Conservation (phyloP, 2,329 filamentous ascomycete genomes). For the Fusarium sp. region DNA sequence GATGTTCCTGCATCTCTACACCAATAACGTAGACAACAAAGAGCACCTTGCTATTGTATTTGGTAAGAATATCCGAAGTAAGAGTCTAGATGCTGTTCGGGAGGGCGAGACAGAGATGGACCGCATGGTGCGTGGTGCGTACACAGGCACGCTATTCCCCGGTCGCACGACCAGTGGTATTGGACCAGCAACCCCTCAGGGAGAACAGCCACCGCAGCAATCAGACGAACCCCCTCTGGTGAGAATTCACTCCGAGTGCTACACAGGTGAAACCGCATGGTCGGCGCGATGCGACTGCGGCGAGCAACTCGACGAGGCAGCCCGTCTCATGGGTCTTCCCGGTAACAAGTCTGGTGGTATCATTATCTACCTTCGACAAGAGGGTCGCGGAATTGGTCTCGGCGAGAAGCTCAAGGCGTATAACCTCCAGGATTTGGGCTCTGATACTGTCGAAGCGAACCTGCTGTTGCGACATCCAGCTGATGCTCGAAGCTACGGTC, state of each 20-base stretch:
- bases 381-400: conserved; percentile 94
- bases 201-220: conserved; percentile 23
- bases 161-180: conserved; percentile 83
- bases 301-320: conserved; percentile 96
- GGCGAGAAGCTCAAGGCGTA: conserved; percentile 98
- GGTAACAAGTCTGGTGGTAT: conserved; percentile 78
- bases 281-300: conserved; percentile 97
- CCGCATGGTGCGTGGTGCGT: conserved; percentile 94
- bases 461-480: conserved; percentile 90
- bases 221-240: conserved; percentile 74
- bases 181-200: conserved; percentile 51
- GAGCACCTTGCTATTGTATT: conserved; percentile 98
- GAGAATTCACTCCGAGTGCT: conserved; percentile 97
- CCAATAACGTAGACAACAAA: conserved; percentile 92
- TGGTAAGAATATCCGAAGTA: conserved; percentile 83
- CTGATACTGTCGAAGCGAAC: conserved; percentile 98
- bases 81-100: conserved; percentile 76
- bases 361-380: conserved; percentile 95
- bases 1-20: conserved; percentile 97
- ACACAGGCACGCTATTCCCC: conserved; percentile 87
- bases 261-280: conserved; percentile 98
- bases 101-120: conserved; percentile 88
- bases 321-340: conserved; percentile 87
- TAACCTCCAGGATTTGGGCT: conserved; percentile 95
- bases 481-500: conserved; percentile 92